Conservation (phyloP, 1,284 basidiomycete species). For the Apiotrichum montevideense region DNA sequence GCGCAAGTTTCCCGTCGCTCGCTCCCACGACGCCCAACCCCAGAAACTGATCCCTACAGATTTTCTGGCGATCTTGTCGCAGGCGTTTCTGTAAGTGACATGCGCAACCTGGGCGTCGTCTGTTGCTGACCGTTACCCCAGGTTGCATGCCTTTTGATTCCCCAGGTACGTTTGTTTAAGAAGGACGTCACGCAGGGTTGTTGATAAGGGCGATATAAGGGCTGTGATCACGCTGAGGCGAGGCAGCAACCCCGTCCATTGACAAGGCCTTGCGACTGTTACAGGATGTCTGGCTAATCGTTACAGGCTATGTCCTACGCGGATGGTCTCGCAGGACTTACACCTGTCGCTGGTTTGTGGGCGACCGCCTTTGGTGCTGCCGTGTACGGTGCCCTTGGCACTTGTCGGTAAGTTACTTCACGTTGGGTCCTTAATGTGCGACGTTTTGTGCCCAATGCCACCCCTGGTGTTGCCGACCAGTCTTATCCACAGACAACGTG, state of each 20-base stretch:
- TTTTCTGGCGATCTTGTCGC: slow-evolving; percentile 74
- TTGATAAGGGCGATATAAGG: too few relatives aligned
- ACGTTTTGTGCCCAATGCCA: too few relatives aligned
- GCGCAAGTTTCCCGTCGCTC: not conserved
- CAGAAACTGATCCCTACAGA: slow-evolving; percentile 46
- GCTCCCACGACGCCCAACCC: not conserved
- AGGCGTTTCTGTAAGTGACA: slow-evolving; percentile 59
- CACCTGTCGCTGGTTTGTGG: slow-evolving; percentile 77
- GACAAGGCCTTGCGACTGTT: not conserved
- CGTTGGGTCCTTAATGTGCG: too few relatives aligned
- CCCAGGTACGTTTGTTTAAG: slow-evolving; percentile 55
- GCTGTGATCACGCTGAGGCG: too few relatives aligned
- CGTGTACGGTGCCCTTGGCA: slow-evolving; percentile 77
- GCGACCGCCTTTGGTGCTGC: slow-evolving; percentile 74
- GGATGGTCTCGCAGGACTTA: slow-evolving; percentile 71
- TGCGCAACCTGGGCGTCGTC: not conserved
- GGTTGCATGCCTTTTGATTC: slow-evolving; percentile 80
- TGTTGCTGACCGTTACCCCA: slow-evolving; percentile 14
- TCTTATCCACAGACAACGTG: too few relatives aligned
- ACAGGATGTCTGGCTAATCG: not conserved
- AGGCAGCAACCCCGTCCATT: too few relatives aligned
- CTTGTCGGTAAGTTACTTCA: slow-evolving; percentile 50
- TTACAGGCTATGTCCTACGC: slow-evolving; percentile 72
- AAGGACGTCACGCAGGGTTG: not conserved
- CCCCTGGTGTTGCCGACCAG: too few relatives aligned